These are phyloP conservation scores for Cadophora sp. DNA, from an alignment of 2,329 filamentous ascomycete genomes.

Conservation along the genomic window DNA sequence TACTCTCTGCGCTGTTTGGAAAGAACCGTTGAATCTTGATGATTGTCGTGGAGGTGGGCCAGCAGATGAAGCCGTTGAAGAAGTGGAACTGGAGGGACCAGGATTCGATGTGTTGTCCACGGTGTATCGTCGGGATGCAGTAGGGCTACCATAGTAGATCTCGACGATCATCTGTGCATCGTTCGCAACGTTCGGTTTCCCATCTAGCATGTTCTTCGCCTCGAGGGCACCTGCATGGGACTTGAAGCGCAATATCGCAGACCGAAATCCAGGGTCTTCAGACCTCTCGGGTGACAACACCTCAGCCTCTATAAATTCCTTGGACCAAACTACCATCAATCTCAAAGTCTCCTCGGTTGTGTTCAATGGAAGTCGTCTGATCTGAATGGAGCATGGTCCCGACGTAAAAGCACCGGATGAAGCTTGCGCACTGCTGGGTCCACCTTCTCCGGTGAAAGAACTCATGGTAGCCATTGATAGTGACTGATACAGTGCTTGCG, in stretches of 20 bases:
- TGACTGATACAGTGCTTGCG: slow-evolving; percentile 41
- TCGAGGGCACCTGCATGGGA: slow-evolving; percentile 59
- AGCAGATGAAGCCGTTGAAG: slow-evolving; percentile 50
- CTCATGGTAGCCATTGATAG: slow-evolving; percentile 43
- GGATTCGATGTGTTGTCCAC: slow-evolving; percentile 54
- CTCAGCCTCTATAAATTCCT: slow-evolving; percentile 59
- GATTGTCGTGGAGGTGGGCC: slow-evolving; percentile 40
- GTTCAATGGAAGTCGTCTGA: slow-evolving; percentile 60
- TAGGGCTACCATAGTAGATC: slow-evolving; percentile 51
- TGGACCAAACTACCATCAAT: slow-evolving; percentile 64
- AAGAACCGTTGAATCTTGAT: slow-evolving; percentile 64
- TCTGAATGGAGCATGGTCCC: slow-evolving; percentile 53
- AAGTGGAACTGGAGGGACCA: slow-evolving; percentile 48
- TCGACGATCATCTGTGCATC: slow-evolving; percentile 63
- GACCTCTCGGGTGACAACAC: slow-evolving; percentile 57
- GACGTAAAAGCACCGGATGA: slow-evolving; percentile 34
- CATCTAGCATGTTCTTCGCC: slow-evolving; percentile 63
- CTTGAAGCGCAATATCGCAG: slow-evolving; percentile 61
- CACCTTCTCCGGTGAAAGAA: slow-evolving; percentile 39
- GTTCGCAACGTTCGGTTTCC: slow-evolving; percentile 58
- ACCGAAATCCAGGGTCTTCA: slow-evolving; percentile 56
- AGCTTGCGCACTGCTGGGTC: slow-evolving; percentile 34
- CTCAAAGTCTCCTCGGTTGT: slow-evolving; percentile 60
- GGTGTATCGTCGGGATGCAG: slow-evolving; percentile 56
- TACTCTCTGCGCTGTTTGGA: slow-evolving; percentile 51